Evolutionary conservation across 2,329 filamentous ascomycete species (phyloP).

Genomic region (Penicillium paneum): DNA sequence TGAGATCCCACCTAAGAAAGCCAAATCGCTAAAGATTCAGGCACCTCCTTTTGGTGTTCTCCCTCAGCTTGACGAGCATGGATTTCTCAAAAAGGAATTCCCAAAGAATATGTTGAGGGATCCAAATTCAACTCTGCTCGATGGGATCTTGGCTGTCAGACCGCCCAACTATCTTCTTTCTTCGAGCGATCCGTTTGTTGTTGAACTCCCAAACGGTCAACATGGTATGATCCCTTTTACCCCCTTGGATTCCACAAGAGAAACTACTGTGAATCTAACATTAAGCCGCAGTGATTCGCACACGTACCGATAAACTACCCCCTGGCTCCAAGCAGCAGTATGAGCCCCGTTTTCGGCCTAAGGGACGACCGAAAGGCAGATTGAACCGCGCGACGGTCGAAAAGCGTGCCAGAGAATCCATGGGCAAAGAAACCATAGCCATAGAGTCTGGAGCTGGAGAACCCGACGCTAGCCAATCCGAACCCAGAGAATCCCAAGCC

Average conservation of each 20-base stretch:
- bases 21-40: conserved; percentile 28
- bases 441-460: not conserved
- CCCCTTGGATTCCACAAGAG: conserved; percentile 2
- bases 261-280: conserved; percentile 5
- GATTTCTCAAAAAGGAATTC: conserved; percentile 41
- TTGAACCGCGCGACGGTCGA: conserved; percentile 12
- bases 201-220: conserved; percentile 28
- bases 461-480: not conserved
- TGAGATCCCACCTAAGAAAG: conserved; percentile 32
- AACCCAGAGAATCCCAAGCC: not conserved
- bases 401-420: not conserved
- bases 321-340: conserved; percentile 9
- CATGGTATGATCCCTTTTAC: conserved; percentile 26
- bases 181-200: conserved; percentile 34
- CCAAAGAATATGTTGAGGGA: conserved; percentile 38
- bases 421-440: not conserved
- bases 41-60: conserved; percentile 32
- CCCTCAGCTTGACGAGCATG: conserved; percentile 46
- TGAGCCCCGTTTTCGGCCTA: conserved; percentile 1
- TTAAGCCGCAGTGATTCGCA: conserved; percentile 7
- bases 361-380: conserved; percentile 19
- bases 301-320: conserved; percentile 7
- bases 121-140: conserved; percentile 45
- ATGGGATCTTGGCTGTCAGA: conserved; percentile 35
- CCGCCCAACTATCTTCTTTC: conserved; percentile 36